Conservation (phyloP, 352 stramenopile species). For the Globisporangium nodosum region DNA sequence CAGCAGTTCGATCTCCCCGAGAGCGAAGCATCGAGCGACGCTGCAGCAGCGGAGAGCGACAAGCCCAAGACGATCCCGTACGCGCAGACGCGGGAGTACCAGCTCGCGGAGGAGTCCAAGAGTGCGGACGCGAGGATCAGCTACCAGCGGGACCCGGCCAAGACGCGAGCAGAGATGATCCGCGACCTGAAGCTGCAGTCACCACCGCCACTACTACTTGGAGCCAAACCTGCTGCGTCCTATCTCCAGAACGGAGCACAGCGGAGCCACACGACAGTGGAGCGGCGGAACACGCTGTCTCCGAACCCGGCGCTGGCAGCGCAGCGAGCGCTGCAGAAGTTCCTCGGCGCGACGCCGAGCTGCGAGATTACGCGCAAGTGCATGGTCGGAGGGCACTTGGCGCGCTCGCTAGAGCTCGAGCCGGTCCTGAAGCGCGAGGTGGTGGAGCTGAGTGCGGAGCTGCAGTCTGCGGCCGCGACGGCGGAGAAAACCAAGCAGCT, state of each 20-base stretch:
- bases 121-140: neutral
- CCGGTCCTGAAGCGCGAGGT: conserved; percentile 58
- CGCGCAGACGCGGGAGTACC: neutral
- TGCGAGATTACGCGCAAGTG: conserved; percentile 73
- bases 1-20: conserved; percentile 60
- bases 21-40: conserved; percentile 8
- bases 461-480: conserved; percentile 50
- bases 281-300: conserved; percentile 40
- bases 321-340: conserved; percentile 61
- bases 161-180: conserved; percentile 11
- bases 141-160: neutral
- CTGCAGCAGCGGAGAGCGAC: conserved; percentile 1
- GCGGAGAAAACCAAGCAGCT: conserved; percentile 62
- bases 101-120: conserved; percentile 3
- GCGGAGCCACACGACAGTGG: conserved; percentile 2
- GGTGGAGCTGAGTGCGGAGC: conserved; percentile 53
- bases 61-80: neutral
- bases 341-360: conserved; percentile 62
- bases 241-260: neutral
- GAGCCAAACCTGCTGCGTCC: neutral
- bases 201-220: neutral
- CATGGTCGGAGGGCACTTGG: conserved; percentile 63
- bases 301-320: conserved; percentile 39
- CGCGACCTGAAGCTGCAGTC: conserved; percentile 12
- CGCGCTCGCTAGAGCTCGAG: conserved; percentile 57